Base-by-base conservation (phyloP, 805 yeast species). In the Wickerhamiella shivajii region DNA sequence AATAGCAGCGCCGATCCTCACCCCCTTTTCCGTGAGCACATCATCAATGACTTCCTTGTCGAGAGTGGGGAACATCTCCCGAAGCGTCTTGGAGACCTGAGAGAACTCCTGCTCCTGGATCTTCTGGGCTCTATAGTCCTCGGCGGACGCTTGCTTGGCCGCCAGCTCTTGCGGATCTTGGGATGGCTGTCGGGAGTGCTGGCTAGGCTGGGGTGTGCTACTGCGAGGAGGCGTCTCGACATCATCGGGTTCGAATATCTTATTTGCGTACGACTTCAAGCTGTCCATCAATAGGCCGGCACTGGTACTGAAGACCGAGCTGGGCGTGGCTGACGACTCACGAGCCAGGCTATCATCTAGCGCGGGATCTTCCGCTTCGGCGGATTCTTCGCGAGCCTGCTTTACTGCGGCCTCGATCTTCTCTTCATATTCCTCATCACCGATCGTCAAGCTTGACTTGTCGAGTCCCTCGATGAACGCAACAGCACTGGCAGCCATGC, bases 401-500 rank as follows among this genome's bases (percentile, higher is more conserved):
- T 41, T 32, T 43, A 63, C 60, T 56, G 63, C 49, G 10, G 41
- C 44, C 22, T 53, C 59, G 20, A 61, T 52, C 18, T 56, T 50
- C 40, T 65, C 62, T 3, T 69, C 67, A 44, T 60, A 75, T 42
- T 75, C 83, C 25, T 67, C 69, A 35, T 71, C 67, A 1, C 59
- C 50, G 3, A 81, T 69, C 1, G 84, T 74, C 29, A 84, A 59
- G 17, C 72, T 66, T 2, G 68, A 64, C 22, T 57, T 53, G 21
- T 63, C 68, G 27, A 90, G 52, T 9, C 71, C 67, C 36, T 72
- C 69, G 7, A 90, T 68, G 50, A 83, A 90, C 39, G 75, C 71
- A 9, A 84, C 70, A 1, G 96, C 96, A 2, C 92, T 92, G 47
- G 78, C 81, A 18, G 87, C 55, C n/a, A 94, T 79, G 18, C 93